Base-by-base conservation (phyloP, 2,329 filamentous ascomycete species). In the Cadophora sp. region DNA sequence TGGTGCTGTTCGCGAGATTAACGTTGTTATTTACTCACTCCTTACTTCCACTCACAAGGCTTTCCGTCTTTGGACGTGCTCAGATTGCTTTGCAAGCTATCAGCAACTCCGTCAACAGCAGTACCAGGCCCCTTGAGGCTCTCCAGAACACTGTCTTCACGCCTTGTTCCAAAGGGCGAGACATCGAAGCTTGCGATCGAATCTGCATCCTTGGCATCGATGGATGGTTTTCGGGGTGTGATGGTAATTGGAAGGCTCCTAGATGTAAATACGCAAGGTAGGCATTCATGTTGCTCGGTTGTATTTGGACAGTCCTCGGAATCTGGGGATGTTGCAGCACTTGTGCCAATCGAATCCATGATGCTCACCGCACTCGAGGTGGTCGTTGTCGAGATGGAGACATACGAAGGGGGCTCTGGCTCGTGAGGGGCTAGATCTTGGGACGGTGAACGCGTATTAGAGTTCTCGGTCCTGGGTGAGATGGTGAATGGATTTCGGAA, bases 401-500 rank as follows among this genome's bases (percentile, higher is more conserved):
- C n/a, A 43, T n/a, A 20, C 16, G 56, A 45, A 0, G 14, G n/a
- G 36, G 56, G 11, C 3, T 27, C 22, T 1, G 56, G 30, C 5
- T 6, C 16, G 13, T n/a, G 16, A 27, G 4, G 36, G 13, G 7
- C 20, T 30, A n/a, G 16, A 51, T 0, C 13, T 16, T 1, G 27
- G 16, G 18, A 43, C 39, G 45, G 4, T 41, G 45, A 5, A 6
- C 18, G n/a, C 14, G 8, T 51, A 3, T 27, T 24, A 4, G n/a
- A 13, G 4, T 30, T 48, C 41, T 56, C 53, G n/a, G 18, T 39
- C 2, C 30, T 39, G 30, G 7, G 27, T 24, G 53, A 22, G 1
- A n/a, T 20, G 24, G 27, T 2, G 27, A 62, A 62, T 39, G 60
- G 60, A 22, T 62, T 55, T 16, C 60, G 33, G 48, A 62, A 62